Evolutionary conservation across 2,329 filamentous ascomycete genomes (phyloP).

Genomic region (Myriosclerotinia curreyana): DNA sequence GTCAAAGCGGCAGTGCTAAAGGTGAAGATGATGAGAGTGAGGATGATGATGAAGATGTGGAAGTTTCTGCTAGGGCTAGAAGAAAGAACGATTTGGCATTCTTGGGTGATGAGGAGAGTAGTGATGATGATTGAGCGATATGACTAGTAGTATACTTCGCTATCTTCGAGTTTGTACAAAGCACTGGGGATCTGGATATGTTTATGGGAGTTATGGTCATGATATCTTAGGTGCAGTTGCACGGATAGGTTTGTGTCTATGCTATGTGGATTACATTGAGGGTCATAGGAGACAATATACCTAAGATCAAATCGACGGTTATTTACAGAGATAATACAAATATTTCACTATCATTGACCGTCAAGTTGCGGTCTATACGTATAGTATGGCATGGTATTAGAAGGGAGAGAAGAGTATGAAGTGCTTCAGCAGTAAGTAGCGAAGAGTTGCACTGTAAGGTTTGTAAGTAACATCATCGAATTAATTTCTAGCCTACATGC

Average conservation of each 20-base stretch:
- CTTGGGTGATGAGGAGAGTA: constrained; percentile 65
- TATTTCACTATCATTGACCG: background rate
- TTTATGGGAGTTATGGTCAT: constrained; percentile 5
- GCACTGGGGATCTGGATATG: background rate
- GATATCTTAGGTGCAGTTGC: background rate
- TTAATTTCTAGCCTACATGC: background rate
- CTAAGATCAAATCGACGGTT: background rate
- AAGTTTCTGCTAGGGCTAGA: constrained; percentile 17
- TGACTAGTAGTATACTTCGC: background rate
- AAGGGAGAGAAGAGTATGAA: no score
- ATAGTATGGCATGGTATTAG: background rate
- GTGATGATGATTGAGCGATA: constrained; percentile 30
- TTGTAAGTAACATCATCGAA: background rate
- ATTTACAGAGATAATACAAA: background rate
- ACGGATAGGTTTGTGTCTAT: background rate
- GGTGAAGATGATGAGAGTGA: constrained; percentile 31
- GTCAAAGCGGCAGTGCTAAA: constrained; percentile 20
- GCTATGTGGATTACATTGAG: background rate
- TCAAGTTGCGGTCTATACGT: background rate
- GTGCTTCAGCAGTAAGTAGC: no score
- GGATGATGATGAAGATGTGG: constrained; percentile 31
- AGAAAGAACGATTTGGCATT: constrained; percentile 56
- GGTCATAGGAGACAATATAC: constrained; percentile 2
- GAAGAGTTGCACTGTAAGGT: background rate
- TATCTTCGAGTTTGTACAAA: background rate